Evolutionary conservation across 2,329 filamentous ascomycete genomes (phyloP).

Genomic region (Dothideomycetes sp.): DNA sequence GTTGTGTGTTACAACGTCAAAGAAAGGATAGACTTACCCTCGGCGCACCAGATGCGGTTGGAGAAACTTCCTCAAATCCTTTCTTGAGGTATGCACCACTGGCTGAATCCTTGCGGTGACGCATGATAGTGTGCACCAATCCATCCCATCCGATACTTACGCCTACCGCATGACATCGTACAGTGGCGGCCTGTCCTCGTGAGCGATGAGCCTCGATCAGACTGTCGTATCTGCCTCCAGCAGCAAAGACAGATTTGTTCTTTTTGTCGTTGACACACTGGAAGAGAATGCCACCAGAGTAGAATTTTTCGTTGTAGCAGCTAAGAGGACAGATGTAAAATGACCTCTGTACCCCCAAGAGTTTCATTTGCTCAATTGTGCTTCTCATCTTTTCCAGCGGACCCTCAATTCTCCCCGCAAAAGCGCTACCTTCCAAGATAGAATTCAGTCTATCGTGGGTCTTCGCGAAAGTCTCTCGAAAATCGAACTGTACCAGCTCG

Average conservation of each 20-base stretch:
- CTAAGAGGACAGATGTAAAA: constrained; percentile 76
- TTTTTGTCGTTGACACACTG: constrained; percentile 83
- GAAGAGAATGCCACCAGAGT: constrained; percentile 74
- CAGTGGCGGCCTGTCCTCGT: constrained; percentile 28
- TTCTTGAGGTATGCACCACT: constrained; percentile 55
- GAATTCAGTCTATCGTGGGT: constrained; percentile 52
- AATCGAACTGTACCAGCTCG: constrained; percentile 84
- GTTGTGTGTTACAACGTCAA: too few species aligned
- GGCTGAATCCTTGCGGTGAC: constrained; percentile 34
- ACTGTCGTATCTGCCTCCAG: constrained; percentile 84
- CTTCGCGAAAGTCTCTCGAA: constrained; percentile 65
- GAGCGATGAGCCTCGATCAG: constrained; percentile 76
- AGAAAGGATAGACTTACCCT: not conserved
- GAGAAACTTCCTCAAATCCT: constrained; percentile 46
- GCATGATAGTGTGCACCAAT: constrained; percentile 28
- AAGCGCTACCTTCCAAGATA: constrained; percentile 38
- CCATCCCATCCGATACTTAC: constrained; percentile 86
- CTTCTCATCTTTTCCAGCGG: constrained; percentile 60
- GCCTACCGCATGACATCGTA: constrained; percentile 65
- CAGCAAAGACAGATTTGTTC: constrained; percentile 73
- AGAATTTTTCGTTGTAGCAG: constrained; percentile 87
- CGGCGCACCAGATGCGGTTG: not conserved
- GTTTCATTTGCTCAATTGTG: constrained; percentile 64
- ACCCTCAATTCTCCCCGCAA: constrained; percentile 18
- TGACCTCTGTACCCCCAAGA: constrained; percentile 64